Conservation (phyloP, 768 basidiomycete genomes). For the Panellus pusillus region DNA sequence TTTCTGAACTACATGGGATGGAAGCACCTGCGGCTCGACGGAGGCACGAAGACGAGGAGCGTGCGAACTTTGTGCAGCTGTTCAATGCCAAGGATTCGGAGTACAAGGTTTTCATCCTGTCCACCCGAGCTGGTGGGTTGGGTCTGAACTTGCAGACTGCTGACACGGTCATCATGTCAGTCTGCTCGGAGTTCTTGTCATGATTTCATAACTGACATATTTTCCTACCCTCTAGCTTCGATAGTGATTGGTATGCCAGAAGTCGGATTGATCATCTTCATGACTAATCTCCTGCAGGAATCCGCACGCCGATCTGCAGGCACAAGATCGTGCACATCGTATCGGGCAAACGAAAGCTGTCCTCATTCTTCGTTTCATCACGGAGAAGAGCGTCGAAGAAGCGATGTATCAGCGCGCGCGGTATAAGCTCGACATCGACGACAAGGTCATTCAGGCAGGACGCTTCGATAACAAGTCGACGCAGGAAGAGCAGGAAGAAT, state of each 20-base stretch:
- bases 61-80: slow-evolving; percentile 78
- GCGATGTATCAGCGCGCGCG: slow-evolving; percentile 95
- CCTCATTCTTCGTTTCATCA: slow-evolving; percentile 94
- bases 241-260: slow-evolving; percentile 63
- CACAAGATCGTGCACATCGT: slow-evolving; percentile 99
- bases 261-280: not conserved
- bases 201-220: slow-evolving; percentile 1
- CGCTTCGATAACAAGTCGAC: slow-evolving; percentile 99
- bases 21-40: slow-evolving; percentile 92
- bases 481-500: slow-evolving; percentile 95
- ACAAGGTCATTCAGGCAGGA: slow-evolving; percentile 99
- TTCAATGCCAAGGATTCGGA: slow-evolving; percentile 92
- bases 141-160: slow-evolving; percentile 95
- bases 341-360: slow-evolving; percentile 99
- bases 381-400: slow-evolving; percentile 97
- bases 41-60: slow-evolving; percentile 96
- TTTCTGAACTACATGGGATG: slow-evolving; percentile 85
- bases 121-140: slow-evolving; percentile 90
- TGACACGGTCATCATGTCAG: slow-evolving; percentile 93
- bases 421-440: slow-evolving; percentile 97
- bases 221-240: slow-evolving; percentile 50
- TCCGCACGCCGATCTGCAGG: slow-evolving; percentile 98
- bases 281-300: slow-evolving; percentile 58
- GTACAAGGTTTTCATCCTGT: slow-evolving; percentile 89
- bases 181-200: slow-evolving; percentile 14